Base-by-base conservation (phyloP, 1,284 basidiomycete genomes). In the Apiotrichum domesticum region DNA sequence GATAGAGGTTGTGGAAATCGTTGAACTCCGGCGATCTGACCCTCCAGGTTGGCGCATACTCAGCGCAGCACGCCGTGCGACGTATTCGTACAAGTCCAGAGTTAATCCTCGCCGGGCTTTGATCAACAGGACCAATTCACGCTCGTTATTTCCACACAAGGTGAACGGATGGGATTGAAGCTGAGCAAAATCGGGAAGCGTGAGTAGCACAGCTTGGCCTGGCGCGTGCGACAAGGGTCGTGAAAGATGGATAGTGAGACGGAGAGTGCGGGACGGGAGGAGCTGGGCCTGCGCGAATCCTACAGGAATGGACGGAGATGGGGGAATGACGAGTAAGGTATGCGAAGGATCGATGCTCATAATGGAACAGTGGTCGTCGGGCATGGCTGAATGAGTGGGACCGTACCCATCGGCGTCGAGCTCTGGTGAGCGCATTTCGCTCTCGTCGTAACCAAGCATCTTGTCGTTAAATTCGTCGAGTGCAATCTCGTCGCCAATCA, bases 151-250 rank as follows among this genome's bases (percentile, higher is more conserved):
- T 42, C 84, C 85, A 15, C 84, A 84, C 58, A 85, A 85, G 0
- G 90, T 91, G 75, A 91, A 93, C 1, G 90, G 90, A 69, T 93
- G 90, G 3, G 84, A 83, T 50, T 85, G 83, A 70, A 86, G 80
- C 46, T 78, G 79, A 6, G 85, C 84, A 10, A 93, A 79, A 21
- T 80, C 80, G 1, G 90, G 90, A 6, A 91, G 78, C 57, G 80
- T 84, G 58, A 93, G 80, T 29, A 88, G 80, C 63, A 91, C 64
- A 43, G 64, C 67, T 52, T 75, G 73, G 4, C 90, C 90, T 0
- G 90, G 85, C 4, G 83, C 80, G 88, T 88, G 92, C 0, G 79
- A 74, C 51, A 87, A 71, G 50, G 80, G 81, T 0, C 80, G 80
- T 0, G 85, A 82, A 0, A 86, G 81, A 44, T 85, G 79, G 42